Base-by-base conservation (phyloP, 1,284 basidiomycete species). In the Thecaphora frezii region DNA sequence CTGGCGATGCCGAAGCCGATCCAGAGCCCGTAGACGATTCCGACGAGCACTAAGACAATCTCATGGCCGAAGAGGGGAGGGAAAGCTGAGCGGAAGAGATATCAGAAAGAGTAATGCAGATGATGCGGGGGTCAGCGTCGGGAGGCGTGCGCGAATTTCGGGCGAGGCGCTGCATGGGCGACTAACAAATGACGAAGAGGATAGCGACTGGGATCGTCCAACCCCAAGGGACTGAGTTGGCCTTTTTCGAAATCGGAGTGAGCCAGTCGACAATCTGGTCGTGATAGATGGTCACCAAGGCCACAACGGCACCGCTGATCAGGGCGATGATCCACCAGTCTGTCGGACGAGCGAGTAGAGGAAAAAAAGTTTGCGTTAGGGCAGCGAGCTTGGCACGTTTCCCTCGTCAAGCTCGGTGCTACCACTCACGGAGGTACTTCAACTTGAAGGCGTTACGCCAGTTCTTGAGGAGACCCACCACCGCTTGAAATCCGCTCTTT, bases 121-220 rank as follows among this genome's bases (percentile, higher is more conserved):
- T 5, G 7, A 28, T 28, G 28, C 28, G 28, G 28, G 13, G 28
- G 28, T 28, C 28, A 13, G 28, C n/a, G n/a, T n/a, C n/a, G n/a
- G n/a, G n/a, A n/a, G n/a, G n/a, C n/a, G n/a, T n/a, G n/a, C n/a
- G n/a, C n/a, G n/a, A n/a, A n/a, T n/a, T n/a, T n/a, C n/a, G n/a
- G n/a, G n/a, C n/a, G n/a, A n/a, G n/a, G n/a, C n/a, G n/a, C n/a
- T n/a, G n/a, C n/a, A n/a, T n/a, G 62, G 42, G 77, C 89, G 88
- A 0, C 88, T 89, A 7, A 39, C 38, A 73, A 37, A 90, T 85
- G 63, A 90, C 82, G 73, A 90, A 88, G 24, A 90, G 81, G 47
- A 91, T 82, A 42, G 81, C 89, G 45, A 93, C 90, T 1, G 91
- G 91, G 41, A 94, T 90, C 18, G 88, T 78, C 87, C 87, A 93